A percentile compares a stretch with the other conserved stretches of the same genome.
Evolutionary conservation across 805 yeast genomes (phyloP).

Genomic region (Yarrowia sp.): DNA sequence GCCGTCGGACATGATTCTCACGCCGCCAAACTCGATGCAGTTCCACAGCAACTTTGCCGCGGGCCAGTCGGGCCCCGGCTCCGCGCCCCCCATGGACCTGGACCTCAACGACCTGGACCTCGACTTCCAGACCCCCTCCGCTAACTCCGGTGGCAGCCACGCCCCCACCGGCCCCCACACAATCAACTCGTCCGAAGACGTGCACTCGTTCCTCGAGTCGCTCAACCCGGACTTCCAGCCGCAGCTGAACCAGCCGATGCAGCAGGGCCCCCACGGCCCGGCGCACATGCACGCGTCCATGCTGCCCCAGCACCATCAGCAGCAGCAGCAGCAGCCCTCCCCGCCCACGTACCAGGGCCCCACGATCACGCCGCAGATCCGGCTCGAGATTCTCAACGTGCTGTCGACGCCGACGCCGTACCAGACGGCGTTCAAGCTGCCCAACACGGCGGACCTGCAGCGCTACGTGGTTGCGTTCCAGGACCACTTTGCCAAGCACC

Average conservation of each 20-base stretch:
- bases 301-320: background rate
- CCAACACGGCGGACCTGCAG: slow-evolving; percentile 71
- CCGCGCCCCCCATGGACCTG: background rate
- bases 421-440: slow-evolving; percentile 49
- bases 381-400: slow-evolving; percentile 34
- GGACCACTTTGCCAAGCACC: slow-evolving; percentile 72
- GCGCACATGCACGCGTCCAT: background rate
- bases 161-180: background rate
- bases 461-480: slow-evolving; percentile 71
- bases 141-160: background rate
- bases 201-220: slow-evolving; percentile 6
- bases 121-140: background rate
- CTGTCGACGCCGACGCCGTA: slow-evolving; percentile 38
- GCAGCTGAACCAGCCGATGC: background rate
- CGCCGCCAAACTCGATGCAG: slow-evolving; percentile 23
- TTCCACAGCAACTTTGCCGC: background rate
- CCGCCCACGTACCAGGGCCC: slow-evolving; percentile 26
- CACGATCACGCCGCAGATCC: slow-evolving; percentile 33
- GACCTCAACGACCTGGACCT: background rate
- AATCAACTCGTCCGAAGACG: slow-evolving; percentile 10
- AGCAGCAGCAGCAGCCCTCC: background rate
- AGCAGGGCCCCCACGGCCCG: background rate
- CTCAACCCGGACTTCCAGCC: background rate
- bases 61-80: background rate
- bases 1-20: slow-evolving; percentile 10